phyloP scores from a whole-genome alignment of 768 basidiomycete genomes.

The Russula ochroleuca region DNA sequence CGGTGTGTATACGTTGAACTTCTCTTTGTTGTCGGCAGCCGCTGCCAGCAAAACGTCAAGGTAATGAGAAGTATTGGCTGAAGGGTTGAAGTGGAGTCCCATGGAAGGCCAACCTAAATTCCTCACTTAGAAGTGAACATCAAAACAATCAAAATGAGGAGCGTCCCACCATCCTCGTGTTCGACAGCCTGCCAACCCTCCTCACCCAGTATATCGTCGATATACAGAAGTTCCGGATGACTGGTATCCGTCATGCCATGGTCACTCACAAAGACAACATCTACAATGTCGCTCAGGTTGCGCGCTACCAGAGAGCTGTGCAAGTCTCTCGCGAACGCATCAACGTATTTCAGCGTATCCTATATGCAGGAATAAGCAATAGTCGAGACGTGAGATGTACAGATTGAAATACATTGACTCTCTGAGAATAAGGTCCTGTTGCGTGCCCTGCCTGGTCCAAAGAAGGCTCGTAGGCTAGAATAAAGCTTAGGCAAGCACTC shows the following conservation, averaged over 20 bases:
- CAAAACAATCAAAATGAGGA: neutral
- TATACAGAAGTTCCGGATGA: conserved; percentile 64
- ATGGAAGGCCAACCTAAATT: conserved; percentile 79
- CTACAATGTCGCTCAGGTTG: conserved; percentile 78
- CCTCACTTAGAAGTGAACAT: neutral
- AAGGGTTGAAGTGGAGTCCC: conserved; percentile 68
- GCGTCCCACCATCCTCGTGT: conserved; percentile 58
- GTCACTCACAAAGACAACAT: conserved; percentile 86
- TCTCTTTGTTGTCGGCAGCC: conserved; percentile 50
- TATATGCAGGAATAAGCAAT: conserved; percentile 32
- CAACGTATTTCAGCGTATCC: conserved; percentile 63
- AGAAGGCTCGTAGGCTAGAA: conserved; percentile 74
- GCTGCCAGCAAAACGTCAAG: conserved; percentile 52
- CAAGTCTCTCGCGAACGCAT: conserved; percentile 68
- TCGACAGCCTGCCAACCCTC: conserved; percentile 57
- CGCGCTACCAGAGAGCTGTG: conserved; percentile 59
- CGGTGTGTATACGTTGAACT: conserved; percentile 74
- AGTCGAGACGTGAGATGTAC: neutral
- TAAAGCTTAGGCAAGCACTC: neutral
- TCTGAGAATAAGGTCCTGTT: conserved; percentile 61
- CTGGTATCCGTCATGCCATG: conserved; percentile 93
- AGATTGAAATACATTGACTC: conserved; percentile 58
- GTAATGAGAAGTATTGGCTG: conserved; percentile 54
- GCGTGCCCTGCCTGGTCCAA: conserved; percentile 81
- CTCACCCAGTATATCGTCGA: conserved; percentile 75